Evolutionary conservation across 306 rosid species (phyloP), one percentile per base, ranked within the genome.

Genomic region (Calophaca sinica): DNA sequence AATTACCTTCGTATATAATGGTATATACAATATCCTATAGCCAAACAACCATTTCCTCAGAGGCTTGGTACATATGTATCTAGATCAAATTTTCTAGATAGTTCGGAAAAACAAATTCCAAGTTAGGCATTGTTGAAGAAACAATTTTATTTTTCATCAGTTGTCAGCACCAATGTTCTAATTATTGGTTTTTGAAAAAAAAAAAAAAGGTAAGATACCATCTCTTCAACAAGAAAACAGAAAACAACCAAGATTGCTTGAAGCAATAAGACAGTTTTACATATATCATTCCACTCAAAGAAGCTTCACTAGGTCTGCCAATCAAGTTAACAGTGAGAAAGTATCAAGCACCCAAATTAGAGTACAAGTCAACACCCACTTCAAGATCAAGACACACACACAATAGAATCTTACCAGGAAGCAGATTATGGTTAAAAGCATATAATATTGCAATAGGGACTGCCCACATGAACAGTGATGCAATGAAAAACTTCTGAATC

Each of bases 381-480:
- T 57, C 12, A 50, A 20, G 6, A 64, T 49, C 31, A 76, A 50
- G 62, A 39, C 36, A 32, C 50, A 78, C 11, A 44, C 58, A 73
- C 52, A 10, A 35, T 7, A 55, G 72, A 59, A 55, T 44, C 85
- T 78, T 87, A 89, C 97, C 98, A 14, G 98, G 97, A 82, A 91
- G 79, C 54, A 83, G 74, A 78, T 89, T 86, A 66, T 91, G 77
- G 86, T 91, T 91, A 70, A 91, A 91, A 28, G 83, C 93, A 78
- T 87, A 80, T 62, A 94, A 80, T 55, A 91, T 81, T 35, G 94
- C 91, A 64, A 88, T 68, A n/a, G 97, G 98, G 58, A 74, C 74
- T 6, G 84, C 36, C 70, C 70, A 65, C 54, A 90, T 90, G 62
- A 93, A 75, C 78, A 90, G 2, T 6, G 98, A 93, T 0, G 94